phyloP scores from a whole-genome alignment of 169 alveolate genomes.

The Amoebophrya sp. region DNA sequence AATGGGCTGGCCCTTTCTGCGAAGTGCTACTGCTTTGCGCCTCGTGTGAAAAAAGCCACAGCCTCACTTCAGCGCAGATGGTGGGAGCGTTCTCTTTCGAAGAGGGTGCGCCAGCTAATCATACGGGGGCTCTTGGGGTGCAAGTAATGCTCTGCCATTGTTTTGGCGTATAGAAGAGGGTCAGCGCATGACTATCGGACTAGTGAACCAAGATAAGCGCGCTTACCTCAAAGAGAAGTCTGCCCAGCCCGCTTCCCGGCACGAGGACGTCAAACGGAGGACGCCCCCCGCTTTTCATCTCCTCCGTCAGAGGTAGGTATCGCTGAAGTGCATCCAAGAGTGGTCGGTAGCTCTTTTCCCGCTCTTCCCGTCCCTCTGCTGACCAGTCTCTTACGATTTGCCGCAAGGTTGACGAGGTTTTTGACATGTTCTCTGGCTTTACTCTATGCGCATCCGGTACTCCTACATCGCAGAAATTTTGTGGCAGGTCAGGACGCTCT shows the following conservation, averaged over 20 bases:
- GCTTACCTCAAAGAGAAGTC: not conserved
- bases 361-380: not conserved
- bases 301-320: not conserved
- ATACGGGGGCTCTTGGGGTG: too few species aligned
- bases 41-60: too few species aligned
- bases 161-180: too few species aligned
- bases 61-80: too few species aligned
- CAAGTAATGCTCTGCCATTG: too few species aligned
- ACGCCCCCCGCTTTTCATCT: not conserved
- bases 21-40: too few species aligned
- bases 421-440: not conserved
- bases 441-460: too few species aligned
- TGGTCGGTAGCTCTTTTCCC: not conserved
- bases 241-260: not conserved
- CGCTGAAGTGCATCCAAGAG: not conserved
- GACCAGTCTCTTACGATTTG: not conserved
- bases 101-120: too few species aligned
- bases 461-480: not conserved
- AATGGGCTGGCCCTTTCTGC: too few species aligned
- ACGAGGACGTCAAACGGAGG: not conserved
- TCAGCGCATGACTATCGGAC: too few species aligned
- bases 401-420: not conserved
- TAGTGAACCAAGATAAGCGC: too few species aligned
- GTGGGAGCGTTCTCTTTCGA: too few species aligned
- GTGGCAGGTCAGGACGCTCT: not conserved